Conservation (phyloP, 129 eudicot genomes). For the Artemisia tridentata region DNA sequence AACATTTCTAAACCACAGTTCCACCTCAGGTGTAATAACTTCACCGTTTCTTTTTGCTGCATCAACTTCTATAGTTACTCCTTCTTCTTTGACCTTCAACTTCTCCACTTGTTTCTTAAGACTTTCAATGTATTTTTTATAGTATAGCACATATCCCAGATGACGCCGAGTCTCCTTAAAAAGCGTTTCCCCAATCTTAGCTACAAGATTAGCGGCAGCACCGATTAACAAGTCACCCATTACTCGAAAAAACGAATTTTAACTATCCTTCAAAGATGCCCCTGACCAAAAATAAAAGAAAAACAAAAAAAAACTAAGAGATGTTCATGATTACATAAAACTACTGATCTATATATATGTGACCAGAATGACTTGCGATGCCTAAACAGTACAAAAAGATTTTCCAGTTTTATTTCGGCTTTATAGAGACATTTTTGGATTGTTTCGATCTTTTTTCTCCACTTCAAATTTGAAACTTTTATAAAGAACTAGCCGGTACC, state of each 20-base stretch:
- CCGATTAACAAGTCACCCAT: conserved; percentile 21
- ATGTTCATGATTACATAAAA: too few species aligned
- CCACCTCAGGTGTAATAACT: conserved; percentile 28
- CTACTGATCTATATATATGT: too few species aligned
- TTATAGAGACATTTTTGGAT: too few species aligned
- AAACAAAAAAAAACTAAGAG: too few species aligned
- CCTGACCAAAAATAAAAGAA: neutral
- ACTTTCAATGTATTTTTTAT: conserved; percentile 18
- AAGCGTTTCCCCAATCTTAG: conserved; percentile 33
- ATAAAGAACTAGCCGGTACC: too few species aligned
- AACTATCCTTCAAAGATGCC: conserved; percentile 8
- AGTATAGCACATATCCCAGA: conserved; percentile 32
- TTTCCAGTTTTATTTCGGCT: too few species aligned
- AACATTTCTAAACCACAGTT: conserved; percentile 19
- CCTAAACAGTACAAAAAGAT: too few species aligned
- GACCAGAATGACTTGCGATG: too few species aligned
- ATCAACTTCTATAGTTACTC: conserved; percentile 21
- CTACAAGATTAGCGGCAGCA: conserved; percentile 26
- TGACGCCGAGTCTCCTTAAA: conserved; percentile 22
- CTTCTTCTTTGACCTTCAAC: conserved; percentile 14
- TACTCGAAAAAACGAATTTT: conserved; percentile 1
- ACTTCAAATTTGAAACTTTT: too few species aligned
- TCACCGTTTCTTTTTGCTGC: conserved; percentile 37
- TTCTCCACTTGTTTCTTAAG: conserved; percentile 24
- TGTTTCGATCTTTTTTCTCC: too few species aligned